Percentiles rank a stretch among this genome's conserved stretches.
Conservation (phyloP, 2,329 filamentous ascomycete species). For the Keithomyces neogunnii region DNA sequence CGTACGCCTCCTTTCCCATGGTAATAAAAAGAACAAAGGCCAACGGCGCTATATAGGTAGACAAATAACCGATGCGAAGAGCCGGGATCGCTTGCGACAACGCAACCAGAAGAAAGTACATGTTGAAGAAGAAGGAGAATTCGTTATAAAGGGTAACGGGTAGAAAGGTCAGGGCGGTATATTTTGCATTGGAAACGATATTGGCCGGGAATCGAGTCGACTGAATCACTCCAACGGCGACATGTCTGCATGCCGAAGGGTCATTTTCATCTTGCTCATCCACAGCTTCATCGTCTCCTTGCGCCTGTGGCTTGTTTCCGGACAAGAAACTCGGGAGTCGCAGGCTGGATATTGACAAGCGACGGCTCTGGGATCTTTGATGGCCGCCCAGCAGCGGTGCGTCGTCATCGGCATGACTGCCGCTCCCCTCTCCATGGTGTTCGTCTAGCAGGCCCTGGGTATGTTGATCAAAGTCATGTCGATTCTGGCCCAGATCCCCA, state of each 20-base stretch:
- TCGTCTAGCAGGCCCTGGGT: slow-evolving; percentile 58
- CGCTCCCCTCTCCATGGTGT: slow-evolving; percentile 46
- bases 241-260: slow-evolving; percentile 62
- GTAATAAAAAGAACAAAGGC: slow-evolving; percentile 89
- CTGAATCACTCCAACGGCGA: slow-evolving; percentile 69
- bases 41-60: slow-evolving; percentile 86
- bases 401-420: slow-evolving; percentile 57
- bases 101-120: slow-evolving; percentile 95
- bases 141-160: slow-evolving; percentile 95
- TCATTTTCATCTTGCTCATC: slow-evolving; percentile 49
- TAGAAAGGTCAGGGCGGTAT: slow-evolving; percentile 89
- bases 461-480: slow-evolving; percentile 56
- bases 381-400: slow-evolving; percentile 57
- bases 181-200: slow-evolving; percentile 93
- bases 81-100: slow-evolving; percentile 87
- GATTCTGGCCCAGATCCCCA: slow-evolving; percentile 50
- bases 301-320: slow-evolving; percentile 7
- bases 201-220: slow-evolving; percentile 77
- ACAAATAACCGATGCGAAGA: slow-evolving; percentile 85
- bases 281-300: slow-evolving; percentile 27
- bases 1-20: slow-evolving; percentile 88
- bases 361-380: slow-evolving; percentile 16
- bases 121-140: slow-evolving; percentile 99
- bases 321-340: slow-evolving; percentile 63
- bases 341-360: slow-evolving; percentile 38